Evolutionary conservation across 2,329 filamentous ascomycete species (phyloP), one percentile per base, ranked within the genome.

Genomic region (Nothomitra cinnamomea): DNA sequence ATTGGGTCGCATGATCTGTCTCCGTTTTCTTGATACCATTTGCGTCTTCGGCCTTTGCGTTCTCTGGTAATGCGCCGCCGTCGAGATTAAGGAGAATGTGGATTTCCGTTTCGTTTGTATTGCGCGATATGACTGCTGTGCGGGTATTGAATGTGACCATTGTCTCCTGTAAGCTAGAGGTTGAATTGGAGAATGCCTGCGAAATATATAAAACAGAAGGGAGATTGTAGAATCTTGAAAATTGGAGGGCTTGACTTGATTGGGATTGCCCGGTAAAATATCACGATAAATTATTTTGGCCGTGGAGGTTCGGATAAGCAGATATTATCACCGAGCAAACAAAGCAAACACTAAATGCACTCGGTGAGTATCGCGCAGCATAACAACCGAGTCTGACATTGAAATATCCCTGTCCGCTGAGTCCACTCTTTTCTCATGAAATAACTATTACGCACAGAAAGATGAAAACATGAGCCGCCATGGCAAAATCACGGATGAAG

Each of bases 21-120:
- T 68, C 64, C 51, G 61, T 61, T 43, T 61, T 59, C 51, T 59
- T 60, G 40, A 65, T 62, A 28, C 62, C 65, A 48, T 65, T 65
- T 52, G 59, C 17, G 24, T 55, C 57, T 24, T 58, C 53, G 57
- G 61, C 59, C 7, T 50, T 24, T 12, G 25, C 12, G 13, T 36
- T 24, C 35, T n/a, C 50, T 25, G 50, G 63, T 21, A 80, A 68
- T 42, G 74, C 75, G 63, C 90, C 92, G 65, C 92, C 92, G 69
- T 98, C 92, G 57, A 98, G 78, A 70, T 92, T 95, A 61, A 98
- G 76, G 40, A 87, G 86, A 58, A 96, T 76, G 66, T 92, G 82
- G 68, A 98, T 94, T 67, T 94, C 95, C 66, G 92, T 98, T 74
- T 98, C 92, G 72, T 96, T 96, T 64, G 92, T 98, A 69, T 90